Percentiles rank a stretch among this genome's conserved stretches.
Conservation (phyloP, 345 rosid species). For the Eucalyptus pauciflora region DNA sequence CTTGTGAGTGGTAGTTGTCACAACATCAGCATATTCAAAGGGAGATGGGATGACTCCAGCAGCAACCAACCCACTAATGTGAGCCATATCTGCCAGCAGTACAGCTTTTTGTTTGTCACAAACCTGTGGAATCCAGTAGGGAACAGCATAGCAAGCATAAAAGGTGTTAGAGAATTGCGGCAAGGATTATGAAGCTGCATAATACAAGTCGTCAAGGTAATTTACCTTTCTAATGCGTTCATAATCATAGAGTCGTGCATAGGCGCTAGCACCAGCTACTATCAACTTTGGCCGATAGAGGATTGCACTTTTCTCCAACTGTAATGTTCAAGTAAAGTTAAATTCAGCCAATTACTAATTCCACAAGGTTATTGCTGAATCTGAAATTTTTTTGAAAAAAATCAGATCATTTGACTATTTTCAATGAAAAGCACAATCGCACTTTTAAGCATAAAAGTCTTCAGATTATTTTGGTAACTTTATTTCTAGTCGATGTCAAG, state of each 20-base stretch:
- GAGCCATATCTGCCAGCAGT: conserved; percentile 93
- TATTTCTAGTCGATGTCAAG: not conserved
- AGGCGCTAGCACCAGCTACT: conserved; percentile 98
- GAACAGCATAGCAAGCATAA: not conserved
- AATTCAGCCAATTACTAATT: not conserved
- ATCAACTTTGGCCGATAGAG: conserved; percentile 94
- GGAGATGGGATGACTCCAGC: conserved; percentile 97
- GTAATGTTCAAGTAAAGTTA: conserved; percentile 10
- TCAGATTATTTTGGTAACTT: not conserved
- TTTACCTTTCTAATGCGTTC: conserved; percentile 84
- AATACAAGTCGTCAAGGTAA: not conserved
- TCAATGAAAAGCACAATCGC: not conserved
- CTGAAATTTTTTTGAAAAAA: not conserved
- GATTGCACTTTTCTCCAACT: conserved; percentile 76
- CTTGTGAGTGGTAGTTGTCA: conserved; percentile 95
- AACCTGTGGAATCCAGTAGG: conserved; percentile 39
- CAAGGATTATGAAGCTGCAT: not conserved
- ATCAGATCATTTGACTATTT: not conserved
- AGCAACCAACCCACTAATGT: conserved; percentile 93
- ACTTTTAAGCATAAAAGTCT: not conserved
- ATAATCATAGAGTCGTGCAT: conserved; percentile 91
- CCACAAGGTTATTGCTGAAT: not conserved
- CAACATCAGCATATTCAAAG: conserved; percentile 89
- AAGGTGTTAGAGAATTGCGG: not conserved
- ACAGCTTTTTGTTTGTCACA: conserved; percentile 94